Base-by-base conservation (phyloP, 108 stramenopile genomes). In the Mayamaea pseudoterrestris region DNA sequence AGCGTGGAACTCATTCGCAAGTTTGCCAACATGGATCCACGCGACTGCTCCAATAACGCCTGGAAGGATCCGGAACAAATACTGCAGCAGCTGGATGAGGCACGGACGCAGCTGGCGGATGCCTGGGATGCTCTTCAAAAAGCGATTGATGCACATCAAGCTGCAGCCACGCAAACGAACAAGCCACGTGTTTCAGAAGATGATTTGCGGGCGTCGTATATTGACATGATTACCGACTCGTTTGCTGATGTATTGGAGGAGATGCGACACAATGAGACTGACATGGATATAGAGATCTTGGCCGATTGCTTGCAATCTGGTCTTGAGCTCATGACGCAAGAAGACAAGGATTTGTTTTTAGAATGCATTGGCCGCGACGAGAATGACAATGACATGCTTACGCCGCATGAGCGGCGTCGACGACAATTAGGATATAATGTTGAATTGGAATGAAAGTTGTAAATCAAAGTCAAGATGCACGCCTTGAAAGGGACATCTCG, bases 281-380 rank as follows among this genome's bases (percentile, higher is more conserved):
- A 46, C 24, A 23, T 47, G 8, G 56, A 60, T 55, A 63, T 74
- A 13, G 60, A 69, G 30, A 31, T 74, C 12, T 25, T 74, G 35
- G 73, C 55, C 22, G 73, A 74, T 41, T 68, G 68, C 47, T 44
- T 74, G 34, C 60, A 65, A 32, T 74, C 73, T 4, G 73, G 73
- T 3, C 53, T 74, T 30, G 73, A 74, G 28, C 24, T 74, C 13
- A 37, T 54, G 18, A 8, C 53, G 2, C n/a, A 25, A 11, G 53
- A 54, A 17, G 53, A 54, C 29, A 14, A 18, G 14, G 53, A 43
- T 12, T 30, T 54, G 4, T 52, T 44, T 13, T 12, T 54, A 25
- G 20, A 51, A 39, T 34, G 37, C n/a, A 22, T 52, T 8, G 20
- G 39, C 4, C 30, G 22, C 14, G 47, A 39, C 47, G 13, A 14